A percentile compares a stretch with the other conserved stretches of the same genome.
Evolutionary conservation across 1,284 basidiomycete genomes (phyloP).

Genomic region (Cutaneotrichosporon mucoides): DNA sequence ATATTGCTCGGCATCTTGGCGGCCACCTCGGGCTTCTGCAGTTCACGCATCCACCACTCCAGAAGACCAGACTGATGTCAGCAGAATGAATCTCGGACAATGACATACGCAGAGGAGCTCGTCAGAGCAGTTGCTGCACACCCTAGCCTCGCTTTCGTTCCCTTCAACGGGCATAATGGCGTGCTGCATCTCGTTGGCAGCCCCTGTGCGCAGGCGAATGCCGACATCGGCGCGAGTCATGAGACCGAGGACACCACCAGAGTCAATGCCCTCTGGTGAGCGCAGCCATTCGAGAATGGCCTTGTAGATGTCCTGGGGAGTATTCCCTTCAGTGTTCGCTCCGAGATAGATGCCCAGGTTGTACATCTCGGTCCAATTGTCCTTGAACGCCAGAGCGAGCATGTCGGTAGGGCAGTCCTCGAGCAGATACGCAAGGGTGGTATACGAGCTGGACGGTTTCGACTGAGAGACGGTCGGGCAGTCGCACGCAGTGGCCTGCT

Average conservation of each 20-base stretch:
- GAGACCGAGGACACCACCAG: conserved; percentile 22
- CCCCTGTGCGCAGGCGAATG: conserved; percentile 18
- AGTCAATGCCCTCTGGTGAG: conserved; percentile 13
- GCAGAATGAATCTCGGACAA: neutral
- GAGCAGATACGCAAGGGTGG: conserved; percentile 11
- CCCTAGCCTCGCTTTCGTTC: conserved; percentile 4
- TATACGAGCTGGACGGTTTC: conserved; percentile 14
- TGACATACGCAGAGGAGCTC: conserved; percentile 22
- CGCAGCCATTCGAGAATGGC: conserved; percentile 20
- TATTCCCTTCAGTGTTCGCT: neutral
- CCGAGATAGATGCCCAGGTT: conserved; percentile 16
- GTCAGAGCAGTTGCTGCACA: conserved; percentile 23
- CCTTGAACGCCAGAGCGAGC: conserved; percentile 24
- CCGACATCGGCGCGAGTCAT: conserved; percentile 24
- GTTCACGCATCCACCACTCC: conserved; percentile 28
- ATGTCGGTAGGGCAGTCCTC: conserved; percentile 23
- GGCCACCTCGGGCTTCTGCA: conserved; percentile 19
- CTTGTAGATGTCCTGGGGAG: conserved; percentile 8
- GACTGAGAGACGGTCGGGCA: conserved; percentile 15
- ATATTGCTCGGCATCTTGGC: conserved; percentile 8
- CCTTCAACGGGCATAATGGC: conserved; percentile 15
- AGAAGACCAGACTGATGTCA: conserved; percentile 21
- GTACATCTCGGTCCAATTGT: conserved; percentile 27
- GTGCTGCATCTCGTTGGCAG: conserved; percentile 23
- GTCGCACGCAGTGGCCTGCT: conserved; percentile 11